Percentiles rank a stretch among this genome's conserved stretches.
phyloP scores from a whole-genome alignment of 192 early-diverging fungal species.

The Chytriomyces sp. region DNA sequence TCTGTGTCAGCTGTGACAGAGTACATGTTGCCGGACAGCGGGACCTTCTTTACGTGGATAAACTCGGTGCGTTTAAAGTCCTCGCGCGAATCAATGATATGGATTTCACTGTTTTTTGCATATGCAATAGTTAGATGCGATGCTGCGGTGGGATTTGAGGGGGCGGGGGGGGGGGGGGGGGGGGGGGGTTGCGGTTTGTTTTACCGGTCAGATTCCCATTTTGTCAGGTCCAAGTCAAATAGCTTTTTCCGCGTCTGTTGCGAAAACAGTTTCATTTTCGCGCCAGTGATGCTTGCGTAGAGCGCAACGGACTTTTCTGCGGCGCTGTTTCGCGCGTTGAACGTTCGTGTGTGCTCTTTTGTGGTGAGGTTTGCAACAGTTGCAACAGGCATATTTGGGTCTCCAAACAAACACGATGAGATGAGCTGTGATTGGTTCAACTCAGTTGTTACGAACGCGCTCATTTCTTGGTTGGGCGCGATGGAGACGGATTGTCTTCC shows the following conservation, averaged over 20 bases:
- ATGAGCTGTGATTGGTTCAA: background rate
- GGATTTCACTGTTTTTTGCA: background rate
- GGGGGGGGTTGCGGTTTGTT: too few relatives aligned
- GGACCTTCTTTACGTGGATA: background rate
- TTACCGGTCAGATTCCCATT: constrained; percentile 16
- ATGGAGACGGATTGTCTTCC: too few relatives aligned
- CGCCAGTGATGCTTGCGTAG: background rate
- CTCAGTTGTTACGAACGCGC: too few relatives aligned
- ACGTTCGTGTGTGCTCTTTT: constrained; percentile 2
- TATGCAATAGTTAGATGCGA: background rate
- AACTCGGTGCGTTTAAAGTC: constrained; percentile 20
- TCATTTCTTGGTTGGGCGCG: too few relatives aligned
- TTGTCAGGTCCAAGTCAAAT: constrained; percentile 19
- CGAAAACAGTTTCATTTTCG: constrained; percentile 14
- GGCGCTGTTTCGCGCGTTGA: background rate
- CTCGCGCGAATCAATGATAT: constrained; percentile 6
- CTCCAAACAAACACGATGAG: constrained; percentile 16
- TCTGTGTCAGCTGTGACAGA: background rate
- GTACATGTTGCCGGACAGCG: background rate
- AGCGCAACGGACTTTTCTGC: background rate
- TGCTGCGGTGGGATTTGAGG: too few relatives aligned
- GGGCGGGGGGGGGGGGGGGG: background rate
- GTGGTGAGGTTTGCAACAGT: background rate
- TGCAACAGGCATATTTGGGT: constrained; percentile 22
- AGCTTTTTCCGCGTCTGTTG: constrained; percentile 1